Conservation (phyloP, 2,329 filamentous ascomycete species). For the Elsinoe necatrix region DNA sequence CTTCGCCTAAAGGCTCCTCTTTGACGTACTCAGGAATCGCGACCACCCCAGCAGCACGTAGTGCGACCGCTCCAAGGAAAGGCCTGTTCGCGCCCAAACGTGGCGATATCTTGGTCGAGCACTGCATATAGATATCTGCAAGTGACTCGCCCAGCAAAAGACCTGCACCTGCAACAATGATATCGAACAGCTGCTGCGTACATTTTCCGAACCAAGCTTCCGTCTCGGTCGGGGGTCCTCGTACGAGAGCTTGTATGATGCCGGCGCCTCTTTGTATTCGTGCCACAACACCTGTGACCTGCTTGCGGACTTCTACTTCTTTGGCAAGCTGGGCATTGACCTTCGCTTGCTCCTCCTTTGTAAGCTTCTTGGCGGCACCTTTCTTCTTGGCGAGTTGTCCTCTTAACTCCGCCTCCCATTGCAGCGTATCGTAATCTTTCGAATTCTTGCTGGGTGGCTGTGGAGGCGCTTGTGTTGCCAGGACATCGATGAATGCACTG, state of each 20-base stretch:
- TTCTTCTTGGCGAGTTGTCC: slow-evolving; percentile 87
- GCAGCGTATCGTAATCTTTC: slow-evolving; percentile 91
- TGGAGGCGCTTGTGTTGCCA: slow-evolving; percentile 69
- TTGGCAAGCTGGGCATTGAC: slow-evolving; percentile 86
- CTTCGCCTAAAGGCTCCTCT: slow-evolving; percentile 67
- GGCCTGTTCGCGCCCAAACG: slow-evolving; percentile 68
- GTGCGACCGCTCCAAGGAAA: slow-evolving; percentile 79
- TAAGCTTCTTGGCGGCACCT: slow-evolving; percentile 82
- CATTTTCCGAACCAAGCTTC: slow-evolving; percentile 80
- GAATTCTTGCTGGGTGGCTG: slow-evolving; percentile 73
- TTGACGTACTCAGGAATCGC: slow-evolving; percentile 64
- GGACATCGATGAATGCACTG: slow-evolving; percentile 78
- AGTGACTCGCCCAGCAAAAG: slow-evolving; percentile 73
- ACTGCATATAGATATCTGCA: slow-evolving; percentile 68
- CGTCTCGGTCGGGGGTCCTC: slow-evolving; percentile 80
- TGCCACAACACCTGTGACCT: slow-evolving; percentile 61
- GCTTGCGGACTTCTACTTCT: slow-evolving; percentile 67
- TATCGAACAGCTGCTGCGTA: slow-evolving; percentile 61
- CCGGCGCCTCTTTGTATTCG: slow-evolving; percentile 75
- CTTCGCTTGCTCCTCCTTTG: slow-evolving; percentile 78
- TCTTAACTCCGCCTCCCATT: slow-evolving; percentile 92
- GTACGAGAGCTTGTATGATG: slow-evolving; percentile 72
- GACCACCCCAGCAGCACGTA: slow-evolving; percentile 68
- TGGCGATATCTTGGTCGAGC: slow-evolving; percentile 63
- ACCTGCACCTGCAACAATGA: slow-evolving; percentile 71